A percentile compares a stretch with the other conserved stretches of the same genome.
Conservation (phyloP, 139 green algal genomes). For the Edaphochlamys debaryana region DNA sequence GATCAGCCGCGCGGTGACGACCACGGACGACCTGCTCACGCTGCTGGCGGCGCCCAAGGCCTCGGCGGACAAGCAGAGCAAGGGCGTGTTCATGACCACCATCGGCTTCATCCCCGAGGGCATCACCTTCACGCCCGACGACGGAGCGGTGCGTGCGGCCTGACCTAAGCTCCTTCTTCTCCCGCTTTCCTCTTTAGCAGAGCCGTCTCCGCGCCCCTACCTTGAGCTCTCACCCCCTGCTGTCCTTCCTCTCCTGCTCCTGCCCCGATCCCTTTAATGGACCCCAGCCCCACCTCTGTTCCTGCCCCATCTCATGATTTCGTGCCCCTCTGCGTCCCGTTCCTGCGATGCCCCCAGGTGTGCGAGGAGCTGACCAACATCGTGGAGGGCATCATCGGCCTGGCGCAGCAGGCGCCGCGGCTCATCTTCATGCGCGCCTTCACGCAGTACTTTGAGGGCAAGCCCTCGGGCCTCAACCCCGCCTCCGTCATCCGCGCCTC, state of each 20-base stretch:
- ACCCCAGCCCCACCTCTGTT: too few species aligned
- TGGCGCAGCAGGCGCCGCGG: constrained; percentile 68
- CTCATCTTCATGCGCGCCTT: constrained; percentile 83
- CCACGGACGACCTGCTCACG: constrained; percentile 59
- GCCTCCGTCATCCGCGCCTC: constrained; percentile 70
- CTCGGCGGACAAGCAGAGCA: constrained; percentile 68
- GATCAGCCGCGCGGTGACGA: constrained; percentile 52
- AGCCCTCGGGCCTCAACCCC: constrained; percentile 73
- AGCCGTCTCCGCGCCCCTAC: too few species aligned
- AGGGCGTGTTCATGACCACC: constrained; percentile 77
- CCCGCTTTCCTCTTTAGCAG: too few species aligned
- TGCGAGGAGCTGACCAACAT: constrained; percentile 73
- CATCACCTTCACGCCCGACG: constrained; percentile 73
- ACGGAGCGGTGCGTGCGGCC: constrained; percentile 20
- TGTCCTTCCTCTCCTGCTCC: too few species aligned
- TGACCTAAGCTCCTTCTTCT: too few species aligned
- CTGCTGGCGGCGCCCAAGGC: constrained; percentile 57
- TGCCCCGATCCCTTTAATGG: too few species aligned
- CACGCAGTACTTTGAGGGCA: constrained; percentile 73
- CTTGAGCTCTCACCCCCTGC: too few species aligned
- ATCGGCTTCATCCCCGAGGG: constrained; percentile 67
- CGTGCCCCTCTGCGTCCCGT: too few species aligned
- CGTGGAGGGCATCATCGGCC: constrained; percentile 68
- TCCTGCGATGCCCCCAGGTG: constrained; percentile 52
- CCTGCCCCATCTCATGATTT: too few species aligned